phyloP scores from a whole-genome alignment of 768 basidiomycete species.

The Austroboletus eburneus region DNA sequence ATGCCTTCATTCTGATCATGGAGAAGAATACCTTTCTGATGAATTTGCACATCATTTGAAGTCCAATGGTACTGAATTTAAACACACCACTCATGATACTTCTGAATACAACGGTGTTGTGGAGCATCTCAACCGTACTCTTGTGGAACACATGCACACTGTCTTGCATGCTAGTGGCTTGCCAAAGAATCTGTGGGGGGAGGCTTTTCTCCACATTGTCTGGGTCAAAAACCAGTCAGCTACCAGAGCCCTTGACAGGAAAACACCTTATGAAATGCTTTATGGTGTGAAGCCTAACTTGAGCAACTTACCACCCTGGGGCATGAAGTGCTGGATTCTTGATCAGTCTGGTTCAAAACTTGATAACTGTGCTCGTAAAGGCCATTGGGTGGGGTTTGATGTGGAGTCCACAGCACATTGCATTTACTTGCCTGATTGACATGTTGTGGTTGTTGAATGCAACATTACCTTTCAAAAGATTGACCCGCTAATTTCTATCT shows the following conservation, averaged over 20 bases:
- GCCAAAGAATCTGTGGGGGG: conserved; percentile 20
- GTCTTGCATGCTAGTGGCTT: conserved; percentile 16
- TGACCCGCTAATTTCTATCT: too few species aligned
- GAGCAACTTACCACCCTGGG: conserved; percentile 2
- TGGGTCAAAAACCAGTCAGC: conserved; percentile 19
- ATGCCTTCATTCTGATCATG: too few species aligned
- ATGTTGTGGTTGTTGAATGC: not conserved
- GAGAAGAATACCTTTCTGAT: not conserved
- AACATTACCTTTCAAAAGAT: not conserved
- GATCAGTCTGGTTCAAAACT: conserved; percentile 13
- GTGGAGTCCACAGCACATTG: not conserved
- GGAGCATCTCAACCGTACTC: conserved; percentile 19
- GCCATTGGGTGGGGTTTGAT: conserved; percentile 9
- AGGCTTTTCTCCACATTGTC: conserved; percentile 14
- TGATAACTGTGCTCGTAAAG: conserved; percentile 1
- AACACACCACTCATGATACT: conserved; percentile 9
- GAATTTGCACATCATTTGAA: not conserved
- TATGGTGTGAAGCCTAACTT: conserved; percentile 11
- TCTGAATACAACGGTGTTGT: conserved; percentile 28
- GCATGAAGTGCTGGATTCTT: conserved; percentile 10
- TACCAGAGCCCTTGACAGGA: not conserved
- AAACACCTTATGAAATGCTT: conserved; percentile 9
- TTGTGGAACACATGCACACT: conserved; percentile 11
- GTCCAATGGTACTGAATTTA: not conserved
- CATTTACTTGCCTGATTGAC: not conserved